These are phyloP conservation scores for Lonicera japonica DNA, from an alignment of 129 eudicot species.

Conservation along the genomic window DNA sequence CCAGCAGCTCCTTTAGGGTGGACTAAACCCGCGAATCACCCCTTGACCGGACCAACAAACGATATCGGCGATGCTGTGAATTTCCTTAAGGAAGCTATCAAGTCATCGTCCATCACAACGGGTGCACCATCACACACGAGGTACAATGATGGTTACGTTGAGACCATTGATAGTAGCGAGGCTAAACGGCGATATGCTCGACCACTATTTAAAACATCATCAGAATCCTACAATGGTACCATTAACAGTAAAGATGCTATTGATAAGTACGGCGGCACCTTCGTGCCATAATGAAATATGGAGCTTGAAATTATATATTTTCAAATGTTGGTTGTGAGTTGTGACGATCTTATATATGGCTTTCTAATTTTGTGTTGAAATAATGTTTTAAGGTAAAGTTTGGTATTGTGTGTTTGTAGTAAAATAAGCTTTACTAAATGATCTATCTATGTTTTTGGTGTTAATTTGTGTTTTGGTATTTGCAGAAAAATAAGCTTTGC, in stretches of 20 bases:
- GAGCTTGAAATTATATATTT: not conserved
- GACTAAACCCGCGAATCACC: not conserved
- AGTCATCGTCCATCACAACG: not conserved
- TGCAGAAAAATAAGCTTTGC: no score
- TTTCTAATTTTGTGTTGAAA: no score
- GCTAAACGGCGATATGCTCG: not conserved
- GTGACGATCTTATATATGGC: no score
- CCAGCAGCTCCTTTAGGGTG: not conserved
- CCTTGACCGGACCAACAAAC: not conserved
- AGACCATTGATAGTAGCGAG: not conserved
- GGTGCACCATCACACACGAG: not conserved
- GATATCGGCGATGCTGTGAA: not conserved
- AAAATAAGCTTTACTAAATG: no score
- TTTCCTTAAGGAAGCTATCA: not conserved
- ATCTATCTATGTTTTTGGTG: no score
- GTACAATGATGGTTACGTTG: not conserved
- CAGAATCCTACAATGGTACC: not conserved
- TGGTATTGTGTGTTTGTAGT: no score
- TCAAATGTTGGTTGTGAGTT: no score
- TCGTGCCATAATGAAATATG: not conserved
- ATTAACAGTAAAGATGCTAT: not conserved
- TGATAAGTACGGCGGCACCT: not conserved
- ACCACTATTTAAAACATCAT: not conserved
- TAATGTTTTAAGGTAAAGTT: no score
- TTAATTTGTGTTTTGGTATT: no score